Percentiles rank a stretch among this genome's conserved stretches.
These are phyloP conservation scores for Endoconidiophora laricicola DNA, from an alignment of 2,329 filamentous ascomycete species.

Conservation along the genomic window DNA sequence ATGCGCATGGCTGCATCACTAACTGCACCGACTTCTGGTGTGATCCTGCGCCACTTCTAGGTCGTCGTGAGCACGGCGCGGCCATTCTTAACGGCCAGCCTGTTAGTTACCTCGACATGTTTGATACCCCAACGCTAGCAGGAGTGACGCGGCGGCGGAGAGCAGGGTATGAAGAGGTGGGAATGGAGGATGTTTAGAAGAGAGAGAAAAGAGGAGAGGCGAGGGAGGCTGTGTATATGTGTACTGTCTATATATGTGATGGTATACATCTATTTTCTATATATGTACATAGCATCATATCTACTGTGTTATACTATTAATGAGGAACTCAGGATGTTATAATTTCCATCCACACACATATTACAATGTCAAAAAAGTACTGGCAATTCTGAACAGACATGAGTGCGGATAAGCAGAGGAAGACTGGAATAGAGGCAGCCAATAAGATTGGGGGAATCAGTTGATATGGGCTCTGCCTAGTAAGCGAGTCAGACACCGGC, in stretches of 20 bases:
- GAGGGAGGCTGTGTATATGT: not conserved
- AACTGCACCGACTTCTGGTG: constrained; percentile 98
- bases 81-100: constrained; percentile 61
- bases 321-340: too few relatives aligned
- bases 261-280: not conserved
- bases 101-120: constrained; percentile 79
- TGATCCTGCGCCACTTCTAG: constrained; percentile 69
- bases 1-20: constrained; percentile 62
- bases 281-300: too few relatives aligned
- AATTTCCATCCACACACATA: too few relatives aligned
- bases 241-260: not conserved
- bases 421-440: too few relatives aligned
- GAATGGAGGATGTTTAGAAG: constrained; percentile 35
- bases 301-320: too few relatives aligned
- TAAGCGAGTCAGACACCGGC: too few relatives aligned
- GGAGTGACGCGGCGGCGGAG: constrained; percentile 30
- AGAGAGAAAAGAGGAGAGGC: constrained; percentile 11
- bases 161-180: constrained; percentile 48
- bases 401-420: too few relatives aligned
- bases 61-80: constrained; percentile 53
- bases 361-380: too few relatives aligned
- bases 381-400: too few relatives aligned
- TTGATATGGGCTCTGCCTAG: too few relatives aligned
- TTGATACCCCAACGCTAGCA: constrained; percentile 66
- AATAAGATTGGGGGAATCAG: too few relatives aligned